Evolutionary conservation across 106 monocot species (phyloP).

Genomic region (Dendrobium huoshanense): DNA sequence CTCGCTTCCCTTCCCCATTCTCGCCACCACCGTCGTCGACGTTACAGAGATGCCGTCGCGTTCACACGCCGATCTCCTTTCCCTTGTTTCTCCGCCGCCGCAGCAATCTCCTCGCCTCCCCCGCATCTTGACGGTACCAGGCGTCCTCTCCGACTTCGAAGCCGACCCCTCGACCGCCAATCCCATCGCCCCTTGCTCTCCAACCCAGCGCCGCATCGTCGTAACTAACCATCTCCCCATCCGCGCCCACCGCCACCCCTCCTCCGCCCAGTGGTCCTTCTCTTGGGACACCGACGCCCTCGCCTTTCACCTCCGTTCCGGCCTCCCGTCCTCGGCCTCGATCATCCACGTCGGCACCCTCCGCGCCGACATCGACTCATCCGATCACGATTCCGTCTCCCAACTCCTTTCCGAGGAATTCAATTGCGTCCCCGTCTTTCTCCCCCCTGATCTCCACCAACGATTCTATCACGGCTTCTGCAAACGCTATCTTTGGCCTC

Average conservation of each 20-base stretch:
- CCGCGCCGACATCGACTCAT: slow-evolving; percentile 31
- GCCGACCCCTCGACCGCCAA: not conserved
- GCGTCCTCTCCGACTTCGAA: not conserved
- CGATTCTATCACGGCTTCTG: slow-evolving; percentile 83
- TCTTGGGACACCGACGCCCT: slow-evolving; percentile 49
- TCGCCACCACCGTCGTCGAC: not conserved
- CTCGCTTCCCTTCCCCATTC: not conserved
- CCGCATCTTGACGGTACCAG: not conserved
- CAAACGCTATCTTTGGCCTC: slow-evolving; percentile 91
- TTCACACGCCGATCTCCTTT: not conserved
- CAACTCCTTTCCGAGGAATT: slow-evolving; percentile 30
- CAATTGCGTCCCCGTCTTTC: slow-evolving; percentile 68
- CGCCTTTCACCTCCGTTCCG: slow-evolving; percentile 55
- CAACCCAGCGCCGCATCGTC: slow-evolving; percentile 37
- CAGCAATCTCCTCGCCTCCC: not conserved
- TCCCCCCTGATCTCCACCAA: slow-evolving; percentile 47
- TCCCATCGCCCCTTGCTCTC: not conserved
- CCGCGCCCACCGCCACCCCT: slow-evolving; percentile 13
- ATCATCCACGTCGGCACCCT: slow-evolving; percentile 67
- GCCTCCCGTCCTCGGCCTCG: slow-evolving; percentile 36
- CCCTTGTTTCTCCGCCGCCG: not conserved
- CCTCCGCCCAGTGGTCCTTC: slow-evolving; percentile 28
- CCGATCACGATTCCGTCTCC: slow-evolving; percentile 34
- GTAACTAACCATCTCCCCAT: slow-evolving; percentile 51
- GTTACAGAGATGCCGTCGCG: not conserved